phyloP scores from a whole-genome alignment of 129 eudicot species.

The Lactuca sativa region DNA sequence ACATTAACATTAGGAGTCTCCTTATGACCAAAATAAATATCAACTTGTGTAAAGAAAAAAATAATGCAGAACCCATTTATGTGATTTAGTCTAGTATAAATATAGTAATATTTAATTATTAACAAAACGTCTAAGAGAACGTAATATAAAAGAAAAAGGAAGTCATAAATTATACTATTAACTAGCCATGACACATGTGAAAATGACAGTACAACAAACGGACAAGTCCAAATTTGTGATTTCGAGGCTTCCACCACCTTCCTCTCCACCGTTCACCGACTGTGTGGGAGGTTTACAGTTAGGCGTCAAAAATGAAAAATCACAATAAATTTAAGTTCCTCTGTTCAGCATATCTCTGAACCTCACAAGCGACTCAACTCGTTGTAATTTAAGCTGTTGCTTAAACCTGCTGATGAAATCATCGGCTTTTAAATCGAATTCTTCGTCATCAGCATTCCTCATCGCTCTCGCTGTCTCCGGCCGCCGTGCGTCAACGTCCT shows the following conservation, averaged over 20 bases:
- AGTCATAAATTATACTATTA: not conserved
- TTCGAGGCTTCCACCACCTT: not conserved
- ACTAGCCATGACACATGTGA: not conserved
- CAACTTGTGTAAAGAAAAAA: too few relatives aligned
- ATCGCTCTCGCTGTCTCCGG: constrained; percentile 32
- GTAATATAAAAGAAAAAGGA: not conserved
- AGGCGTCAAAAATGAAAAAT: not conserved
- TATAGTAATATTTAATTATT: too few relatives aligned
- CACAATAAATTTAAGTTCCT: constrained; percentile 7
- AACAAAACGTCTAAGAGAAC: too few relatives aligned
- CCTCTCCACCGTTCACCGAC: not conserved
- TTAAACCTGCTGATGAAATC: constrained; percentile 61
- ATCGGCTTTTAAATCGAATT: constrained; percentile 56
- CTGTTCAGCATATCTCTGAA: constrained; percentile 45
- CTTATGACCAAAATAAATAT: too few relatives aligned
- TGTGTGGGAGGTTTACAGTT: not conserved
- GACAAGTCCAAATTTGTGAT: not conserved
- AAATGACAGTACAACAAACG: not conserved
- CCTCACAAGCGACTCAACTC: constrained; percentile 58
- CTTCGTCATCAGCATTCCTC: constrained; percentile 33
- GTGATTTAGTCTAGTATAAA: too few relatives aligned
- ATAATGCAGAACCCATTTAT: too few relatives aligned
- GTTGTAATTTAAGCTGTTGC: constrained; percentile 67
- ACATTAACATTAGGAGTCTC: too few relatives aligned
- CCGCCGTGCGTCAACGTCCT: constrained; percentile 23